Evolutionary conservation across 129 eudicot genomes (phyloP).

Genomic region (Arctium lappa): DNA sequence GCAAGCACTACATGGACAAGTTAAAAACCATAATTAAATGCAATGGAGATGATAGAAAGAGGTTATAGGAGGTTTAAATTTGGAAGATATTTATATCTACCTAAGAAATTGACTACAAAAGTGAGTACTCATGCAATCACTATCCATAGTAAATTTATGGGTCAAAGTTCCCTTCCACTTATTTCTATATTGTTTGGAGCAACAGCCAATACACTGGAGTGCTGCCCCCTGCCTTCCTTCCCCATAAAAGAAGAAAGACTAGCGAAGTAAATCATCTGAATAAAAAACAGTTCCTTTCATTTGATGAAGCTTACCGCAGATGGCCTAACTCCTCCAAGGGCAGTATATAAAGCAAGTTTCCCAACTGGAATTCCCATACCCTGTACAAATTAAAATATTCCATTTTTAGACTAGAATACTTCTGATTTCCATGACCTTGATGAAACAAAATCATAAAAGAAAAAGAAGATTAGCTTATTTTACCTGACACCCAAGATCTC

Average conservation of each 20-base stretch:
- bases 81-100: background rate
- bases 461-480: background rate
- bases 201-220: background rate
- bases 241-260: background rate
- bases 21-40: slow-evolving; percentile 5
- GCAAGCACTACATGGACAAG: slow-evolving; percentile 62
- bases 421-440: background rate
- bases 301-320: slow-evolving; percentile 63
- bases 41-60: background rate
- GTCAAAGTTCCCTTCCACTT: background rate
- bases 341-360: slow-evolving; percentile 75
- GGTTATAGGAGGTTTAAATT: background rate
- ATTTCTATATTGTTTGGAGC: background rate
- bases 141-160: background rate
- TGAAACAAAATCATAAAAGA: background rate
- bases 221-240: background rate
- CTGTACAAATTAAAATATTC: slow-evolving; percentile 34
- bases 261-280: background rate
- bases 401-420: background rate
- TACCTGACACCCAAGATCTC: slow-evolving; percentile 97
- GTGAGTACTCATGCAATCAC: background rate
- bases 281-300: background rate
- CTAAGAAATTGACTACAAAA: slow-evolving; percentile 4
- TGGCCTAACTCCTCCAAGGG: slow-evolving; percentile 94
- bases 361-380: slow-evolving; percentile 99